Evolutionary conservation across 306 rosid genomes (phyloP).

Genomic region (Carpinus fangiana): DNA sequence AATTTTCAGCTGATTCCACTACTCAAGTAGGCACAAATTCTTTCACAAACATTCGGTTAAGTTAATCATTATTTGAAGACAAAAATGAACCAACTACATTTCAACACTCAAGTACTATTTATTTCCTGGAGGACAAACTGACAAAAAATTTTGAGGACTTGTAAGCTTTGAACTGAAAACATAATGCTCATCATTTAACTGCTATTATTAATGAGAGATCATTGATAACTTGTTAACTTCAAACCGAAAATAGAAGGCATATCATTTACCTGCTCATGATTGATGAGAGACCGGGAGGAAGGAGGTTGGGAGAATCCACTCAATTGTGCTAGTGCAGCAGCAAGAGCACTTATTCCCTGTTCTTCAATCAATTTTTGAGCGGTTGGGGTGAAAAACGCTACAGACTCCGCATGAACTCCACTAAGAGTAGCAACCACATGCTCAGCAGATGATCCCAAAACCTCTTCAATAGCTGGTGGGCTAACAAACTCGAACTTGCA

Average conservation of each 20-base stretch:
- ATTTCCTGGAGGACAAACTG: conserved; percentile 14
- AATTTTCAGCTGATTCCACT: not conserved
- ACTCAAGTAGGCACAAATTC: not conserved
- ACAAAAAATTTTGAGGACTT: conserved; percentile 7
- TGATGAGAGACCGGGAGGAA: conserved; percentile 83
- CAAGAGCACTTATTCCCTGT: conserved; percentile 83
- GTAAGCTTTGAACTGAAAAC: conserved; percentile 10
- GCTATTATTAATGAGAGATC: conserved; percentile 78
- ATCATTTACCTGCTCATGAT: conserved; percentile 76
- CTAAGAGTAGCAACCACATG: conserved; percentile 83
- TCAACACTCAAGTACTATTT: not conserved
- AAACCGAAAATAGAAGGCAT: conserved; percentile 15
- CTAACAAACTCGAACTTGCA: conserved; percentile 82
- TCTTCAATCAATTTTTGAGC: conserved; percentile 82
- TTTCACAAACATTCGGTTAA: not conserved
- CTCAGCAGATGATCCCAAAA: conserved; percentile 82
- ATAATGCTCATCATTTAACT: conserved; percentile 42
- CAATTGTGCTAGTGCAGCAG: conserved; percentile 94
- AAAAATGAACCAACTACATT: not conserved
- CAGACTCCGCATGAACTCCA: conserved; percentile 87
- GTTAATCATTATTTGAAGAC: not conserved
- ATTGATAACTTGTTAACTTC: not conserved
- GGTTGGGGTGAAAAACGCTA: conserved; percentile 79
- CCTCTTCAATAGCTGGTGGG: conserved; percentile 69
- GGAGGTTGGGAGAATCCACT: conserved; percentile 96